Evolutionary conservation across 768 basidiomycete genomes (phyloP).

Genomic region (Dictyophora rubrovolvata): DNA sequence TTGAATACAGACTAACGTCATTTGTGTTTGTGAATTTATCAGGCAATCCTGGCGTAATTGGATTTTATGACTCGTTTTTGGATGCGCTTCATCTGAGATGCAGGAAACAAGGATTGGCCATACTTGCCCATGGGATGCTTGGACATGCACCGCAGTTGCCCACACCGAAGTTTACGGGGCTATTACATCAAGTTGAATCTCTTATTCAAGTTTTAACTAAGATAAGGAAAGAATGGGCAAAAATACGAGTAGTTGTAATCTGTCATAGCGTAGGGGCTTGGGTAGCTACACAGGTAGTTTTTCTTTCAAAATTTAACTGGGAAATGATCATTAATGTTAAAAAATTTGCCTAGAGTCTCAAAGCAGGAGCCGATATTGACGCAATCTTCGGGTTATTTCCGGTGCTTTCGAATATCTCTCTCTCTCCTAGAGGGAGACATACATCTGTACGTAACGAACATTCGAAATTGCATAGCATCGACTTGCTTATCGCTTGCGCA

Average conservation of each 20-base stretch:
- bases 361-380: constrained; percentile 30
- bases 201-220: constrained; percentile 44
- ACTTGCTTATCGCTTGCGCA: not conserved
- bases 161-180: constrained; percentile 20
- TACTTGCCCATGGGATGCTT: constrained; percentile 54
- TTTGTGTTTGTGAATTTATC: not conserved
- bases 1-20: not conserved
- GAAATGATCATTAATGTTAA: not conserved
- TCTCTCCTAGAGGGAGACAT: constrained; percentile 52
- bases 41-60: constrained; percentile 51
- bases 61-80: constrained; percentile 62
- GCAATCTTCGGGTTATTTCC: constrained; percentile 60
- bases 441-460: constrained; percentile 38
- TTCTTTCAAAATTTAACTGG: constrained; percentile 2
- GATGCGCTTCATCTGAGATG: constrained; percentile 33
- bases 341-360: constrained; percentile 34
- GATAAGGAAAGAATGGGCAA: constrained; percentile 10
- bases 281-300: constrained; percentile 47
- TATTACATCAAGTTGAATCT: constrained; percentile 44
- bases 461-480: not conserved
- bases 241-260: constrained; percentile 32
- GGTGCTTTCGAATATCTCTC: constrained; percentile 50
- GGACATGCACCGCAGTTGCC: constrained; percentile 45
- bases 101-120: constrained; percentile 30
- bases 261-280: constrained; percentile 72